Evolutionary conservation across 108 stramenopile genomes (phyloP), one percentile per base, ranked within the genome.

Genomic region (Nannochloropsis oceanica): DNA sequence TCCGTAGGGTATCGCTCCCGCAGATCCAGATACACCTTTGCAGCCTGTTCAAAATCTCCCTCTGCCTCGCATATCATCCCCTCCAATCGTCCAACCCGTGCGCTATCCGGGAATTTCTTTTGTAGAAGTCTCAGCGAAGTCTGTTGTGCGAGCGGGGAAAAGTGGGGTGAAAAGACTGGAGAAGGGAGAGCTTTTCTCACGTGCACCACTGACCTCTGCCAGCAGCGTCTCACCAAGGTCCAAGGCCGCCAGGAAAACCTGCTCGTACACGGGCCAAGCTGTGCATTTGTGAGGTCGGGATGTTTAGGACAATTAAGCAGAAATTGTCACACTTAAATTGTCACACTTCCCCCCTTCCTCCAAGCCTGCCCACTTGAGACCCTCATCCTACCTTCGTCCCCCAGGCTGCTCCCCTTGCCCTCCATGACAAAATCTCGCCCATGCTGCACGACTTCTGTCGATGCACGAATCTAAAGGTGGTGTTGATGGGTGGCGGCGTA

Each of bases 51-150:
- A 26, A 80, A 84, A 43, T 44, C 25, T 22, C 88, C 85, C 79
- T 50, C 84, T 2, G 88, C 84, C 79, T 89, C 88, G 43, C 27
- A 27, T 12, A 27, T 50, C 88, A 89, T 89, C 43, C 88, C 84
- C 22, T 81, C 82, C 88, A 89, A 81, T 27, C 80, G 84, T 43
- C 44, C 27, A 13, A 89, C 88, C 43, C 88, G 34, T 79, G 85
- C 81, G 82, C 88, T 89, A 10, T 43, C 46, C 12, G 88, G 88
- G 42, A 89, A 89, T 43, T 89, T 7, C 9, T 73, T 73, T n/a
- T 10, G 59, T n/a, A 73, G 10, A n/a, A 73, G n/a, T 2, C 59
- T n/a, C 22, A 73, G 59, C n/a, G 59, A 7, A 7, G 22, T 73
- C 59, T 73, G n/a, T 34, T 34, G 34, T 34, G 59, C 9, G 59